A percentile compares a stretch with the other conserved stretches of the same genome.
Evolutionary conservation across 2,329 filamentous ascomycete genomes (phyloP).

Genomic region (Celoporthe dispersa): DNA sequence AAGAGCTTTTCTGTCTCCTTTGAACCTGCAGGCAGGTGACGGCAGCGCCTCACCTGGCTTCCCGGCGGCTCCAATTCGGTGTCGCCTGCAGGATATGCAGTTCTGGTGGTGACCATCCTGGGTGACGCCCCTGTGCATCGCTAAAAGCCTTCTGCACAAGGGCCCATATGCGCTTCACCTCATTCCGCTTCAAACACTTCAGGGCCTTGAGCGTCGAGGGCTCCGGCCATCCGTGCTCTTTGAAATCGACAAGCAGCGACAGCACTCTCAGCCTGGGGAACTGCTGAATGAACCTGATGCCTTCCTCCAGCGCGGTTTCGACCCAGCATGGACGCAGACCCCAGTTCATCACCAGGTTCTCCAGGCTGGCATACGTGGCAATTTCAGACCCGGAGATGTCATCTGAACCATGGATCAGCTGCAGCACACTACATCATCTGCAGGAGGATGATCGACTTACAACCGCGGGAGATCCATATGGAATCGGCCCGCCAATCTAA

Average conservation of each 20-base stretch:
- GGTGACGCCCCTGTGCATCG: constrained; percentile 12
- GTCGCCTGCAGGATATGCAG: constrained; percentile 28
- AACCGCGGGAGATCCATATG: constrained; percentile 29
- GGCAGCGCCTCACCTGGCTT: constrained; percentile 15
- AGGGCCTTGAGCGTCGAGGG: constrained; percentile 21
- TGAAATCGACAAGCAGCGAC: constrained; percentile 29
- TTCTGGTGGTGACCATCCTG: constrained; percentile 20
- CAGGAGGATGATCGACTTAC: constrained; percentile 15
- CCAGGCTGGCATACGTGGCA: constrained; percentile 19
- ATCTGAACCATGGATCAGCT: constrained; percentile 16
- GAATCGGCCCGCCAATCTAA: constrained; percentile 28
- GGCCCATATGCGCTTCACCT: constrained; percentile 29
- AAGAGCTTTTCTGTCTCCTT: neutral
- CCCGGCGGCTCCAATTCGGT: constrained; percentile 24
- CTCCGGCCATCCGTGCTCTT: constrained; percentile 29
- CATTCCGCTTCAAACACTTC: constrained; percentile 24
- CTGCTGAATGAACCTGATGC: constrained; percentile 24
- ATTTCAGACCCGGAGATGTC: constrained; percentile 25
- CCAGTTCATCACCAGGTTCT: constrained; percentile 32
- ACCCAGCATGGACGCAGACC: constrained; percentile 31
- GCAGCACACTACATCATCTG: neutral
- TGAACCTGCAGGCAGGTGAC: neutral
- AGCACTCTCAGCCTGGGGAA: constrained; percentile 27
- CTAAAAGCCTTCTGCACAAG: constrained; percentile 23
- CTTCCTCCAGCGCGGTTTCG: constrained; percentile 26